Percentiles rank a stretch among this genome's conserved stretches.
phyloP scores from a whole-genome alignment of 2,329 filamentous ascomycete genomes.

The Teratosphaeria nubilosa region DNA sequence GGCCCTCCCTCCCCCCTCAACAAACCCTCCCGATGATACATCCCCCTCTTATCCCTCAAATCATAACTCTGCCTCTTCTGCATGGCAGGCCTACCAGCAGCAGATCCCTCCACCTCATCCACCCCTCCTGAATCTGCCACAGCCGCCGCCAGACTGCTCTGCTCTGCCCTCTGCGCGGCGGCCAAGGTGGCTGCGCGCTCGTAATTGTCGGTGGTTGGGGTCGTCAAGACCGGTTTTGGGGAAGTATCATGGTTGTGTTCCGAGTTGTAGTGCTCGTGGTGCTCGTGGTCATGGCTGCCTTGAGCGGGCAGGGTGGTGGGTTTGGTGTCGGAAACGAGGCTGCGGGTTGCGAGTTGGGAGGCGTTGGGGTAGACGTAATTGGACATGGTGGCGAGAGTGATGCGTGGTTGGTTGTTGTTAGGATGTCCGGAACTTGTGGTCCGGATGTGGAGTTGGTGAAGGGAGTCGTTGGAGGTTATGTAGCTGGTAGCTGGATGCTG shows the following conservation, averaged over 20 bases:
- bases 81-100: slow-evolving; percentile 11
- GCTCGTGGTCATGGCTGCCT: slow-evolving; percentile 7
- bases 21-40: slow-evolving; percentile 17
- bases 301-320: slow-evolving; percentile 9
- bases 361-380: slow-evolving; percentile 12
- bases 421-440: background rate
- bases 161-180: slow-evolving; percentile 2
- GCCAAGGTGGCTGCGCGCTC: slow-evolving; percentile 16
- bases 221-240: slow-evolving; percentile 6
- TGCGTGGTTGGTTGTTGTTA: slow-evolving; percentile 3
- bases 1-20: slow-evolving; percentile 5
- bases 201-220: slow-evolving; percentile 19
- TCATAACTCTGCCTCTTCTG: slow-evolving; percentile 22
- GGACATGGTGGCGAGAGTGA: slow-evolving; percentile 1
- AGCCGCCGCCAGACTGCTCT: slow-evolving; percentile 1
- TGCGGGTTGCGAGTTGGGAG: slow-evolving; percentile 11
- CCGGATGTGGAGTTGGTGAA: background rate
- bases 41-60: slow-evolving; percentile 21
- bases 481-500: background rate
- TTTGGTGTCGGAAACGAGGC: slow-evolving; percentile 11
- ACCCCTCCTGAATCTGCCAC: background rate
- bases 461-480: background rate
- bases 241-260: background rate
- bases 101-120: background rate
- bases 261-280: slow-evolving; percentile 1